Conservation (phyloP, 129 eudicot genomes). For the Centella asiatica region DNA sequence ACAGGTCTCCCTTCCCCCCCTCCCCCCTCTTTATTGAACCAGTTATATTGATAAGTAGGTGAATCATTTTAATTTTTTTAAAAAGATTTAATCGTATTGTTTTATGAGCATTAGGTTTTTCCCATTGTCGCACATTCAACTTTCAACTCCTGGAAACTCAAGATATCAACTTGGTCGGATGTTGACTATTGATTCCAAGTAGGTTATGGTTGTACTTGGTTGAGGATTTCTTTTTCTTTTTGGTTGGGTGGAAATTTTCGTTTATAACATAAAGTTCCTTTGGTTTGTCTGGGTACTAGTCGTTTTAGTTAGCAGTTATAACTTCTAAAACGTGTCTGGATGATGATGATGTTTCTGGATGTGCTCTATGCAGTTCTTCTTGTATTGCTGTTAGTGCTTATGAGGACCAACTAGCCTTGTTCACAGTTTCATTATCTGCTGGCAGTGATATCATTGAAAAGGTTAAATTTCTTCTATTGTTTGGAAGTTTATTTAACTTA, state of each 20-base stretch:
- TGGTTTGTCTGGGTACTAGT: neutral
- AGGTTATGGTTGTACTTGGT: conserved; percentile 25
- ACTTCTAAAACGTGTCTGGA: conserved; percentile 11
- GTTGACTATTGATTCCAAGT: conserved; percentile 86
- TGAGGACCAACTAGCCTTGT: conserved; percentile 64
- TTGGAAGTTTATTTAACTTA: neutral
- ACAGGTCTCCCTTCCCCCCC: conserved; percentile 44
- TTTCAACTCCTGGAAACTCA: conserved; percentile 71
- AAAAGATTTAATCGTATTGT: neutral
- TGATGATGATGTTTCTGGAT: no score
- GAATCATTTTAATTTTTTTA: neutral
- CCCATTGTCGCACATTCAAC: conserved; percentile 60
- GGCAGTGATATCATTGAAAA: conserved; percentile 69
- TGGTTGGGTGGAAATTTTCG: neutral
- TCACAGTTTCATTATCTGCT: conserved; percentile 50
- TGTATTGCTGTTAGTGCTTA: conserved; percentile 80
- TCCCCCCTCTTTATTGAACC: neutral
- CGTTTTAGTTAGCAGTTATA: neutral
- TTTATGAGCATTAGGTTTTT: conserved; percentile 49
- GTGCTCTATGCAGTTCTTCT: conserved; percentile 57
- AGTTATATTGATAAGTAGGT: conserved; percentile 12
- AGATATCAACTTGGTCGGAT: conserved; percentile 76
- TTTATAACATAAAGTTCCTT: neutral
- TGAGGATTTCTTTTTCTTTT: neutral
- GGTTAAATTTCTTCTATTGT: conserved; percentile 29